Percentiles rank a stretch among this genome's conserved stretches.
Conservation (phyloP, 2,329 filamentous ascomycete species). For the Dactylonectria macrodidyma region DNA sequence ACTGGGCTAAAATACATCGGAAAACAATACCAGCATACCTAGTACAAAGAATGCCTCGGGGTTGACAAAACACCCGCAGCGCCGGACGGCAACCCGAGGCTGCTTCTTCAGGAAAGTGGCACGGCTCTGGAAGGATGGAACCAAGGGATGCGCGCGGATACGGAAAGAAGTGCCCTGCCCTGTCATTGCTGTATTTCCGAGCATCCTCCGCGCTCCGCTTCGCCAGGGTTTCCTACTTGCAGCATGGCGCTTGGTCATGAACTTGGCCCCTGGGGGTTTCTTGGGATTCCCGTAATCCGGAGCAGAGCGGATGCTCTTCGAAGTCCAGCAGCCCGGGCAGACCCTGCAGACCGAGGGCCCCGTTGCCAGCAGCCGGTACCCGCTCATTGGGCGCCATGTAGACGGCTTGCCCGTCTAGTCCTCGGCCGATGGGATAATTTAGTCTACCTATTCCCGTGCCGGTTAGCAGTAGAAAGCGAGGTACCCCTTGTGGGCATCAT, state of each 20-base stretch:
- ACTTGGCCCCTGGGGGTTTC: constrained; percentile 1
- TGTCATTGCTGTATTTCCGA: constrained; percentile 22
- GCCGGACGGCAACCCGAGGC: constrained; percentile 21
- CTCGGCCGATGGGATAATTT: constrained; percentile 4
- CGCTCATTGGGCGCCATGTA: constrained; percentile 36
- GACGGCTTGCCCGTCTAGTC: constrained; percentile 37
- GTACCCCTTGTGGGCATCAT: constrained; percentile 14
- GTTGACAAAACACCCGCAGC: constrained; percentile 16
- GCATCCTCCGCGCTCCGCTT: constrained; percentile 9
- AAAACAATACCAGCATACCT: not conserved
- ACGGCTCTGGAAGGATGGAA: constrained; percentile 24
- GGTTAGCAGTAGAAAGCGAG: constrained; percentile 10
- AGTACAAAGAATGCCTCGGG: not conserved
- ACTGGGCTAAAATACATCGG: not conserved
- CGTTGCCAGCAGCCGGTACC: constrained; percentile 16
- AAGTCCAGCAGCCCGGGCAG: constrained; percentile 16
- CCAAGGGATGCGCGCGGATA: not conserved
- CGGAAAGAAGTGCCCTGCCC: constrained; percentile 7
- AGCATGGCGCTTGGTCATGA: constrained; percentile 7
- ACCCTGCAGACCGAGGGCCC: constrained; percentile 34
- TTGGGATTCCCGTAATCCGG: constrained; percentile 6
- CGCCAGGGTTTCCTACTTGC: constrained; percentile 8
- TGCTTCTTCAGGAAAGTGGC: constrained; percentile 16
- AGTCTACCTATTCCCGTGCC: constrained; percentile 12
- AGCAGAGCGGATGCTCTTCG: constrained; percentile 4